A percentile compares a stretch with the other conserved stretches of the same genome.
Conservation (phyloP, 495 filamentous ascomycete species). For the Hypomontagnella monticulosa region DNA sequence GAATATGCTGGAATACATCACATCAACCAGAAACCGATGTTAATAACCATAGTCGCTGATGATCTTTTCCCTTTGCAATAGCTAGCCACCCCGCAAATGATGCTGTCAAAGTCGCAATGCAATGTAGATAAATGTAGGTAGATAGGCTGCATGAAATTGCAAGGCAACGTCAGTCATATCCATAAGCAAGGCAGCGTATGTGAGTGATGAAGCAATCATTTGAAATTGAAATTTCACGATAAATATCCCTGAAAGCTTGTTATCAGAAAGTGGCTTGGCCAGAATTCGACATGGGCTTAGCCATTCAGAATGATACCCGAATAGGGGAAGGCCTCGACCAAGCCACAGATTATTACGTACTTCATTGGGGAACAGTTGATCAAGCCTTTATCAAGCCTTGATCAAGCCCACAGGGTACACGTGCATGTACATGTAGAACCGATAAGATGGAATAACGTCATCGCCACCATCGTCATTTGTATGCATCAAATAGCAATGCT, state of each 20-base stretch:
- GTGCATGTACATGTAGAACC: background rate
- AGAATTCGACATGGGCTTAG: too few relatives aligned
- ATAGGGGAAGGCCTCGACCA: too few relatives aligned
- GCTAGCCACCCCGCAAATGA: conserved; percentile 36
- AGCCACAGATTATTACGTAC: conserved; percentile 21
- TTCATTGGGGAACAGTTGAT: too few relatives aligned
- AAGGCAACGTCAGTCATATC: conserved; percentile 17
- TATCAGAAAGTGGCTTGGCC: too few relatives aligned
- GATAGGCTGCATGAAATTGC: conserved; percentile 32
- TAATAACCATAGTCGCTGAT: conserved; percentile 11
- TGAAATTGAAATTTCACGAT: too few relatives aligned
- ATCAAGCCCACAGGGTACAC: too few relatives aligned
- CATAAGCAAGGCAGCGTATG: background rate
- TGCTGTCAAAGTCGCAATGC: conserved; percentile 30
- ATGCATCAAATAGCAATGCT: too few relatives aligned
- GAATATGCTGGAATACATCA: conserved; percentile 31
- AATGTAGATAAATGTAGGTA: conserved; percentile 4
- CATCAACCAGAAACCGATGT: conserved; percentile 24
- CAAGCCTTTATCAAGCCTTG: too few relatives aligned
- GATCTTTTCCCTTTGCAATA: conserved; percentile 33
- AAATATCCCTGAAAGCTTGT: too few relatives aligned
- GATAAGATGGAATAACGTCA: conserved; percentile 39
- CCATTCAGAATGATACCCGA: too few relatives aligned
- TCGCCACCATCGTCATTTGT: conserved; percentile 27
- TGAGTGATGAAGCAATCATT: too few relatives aligned